phyloP scores from a whole-genome alignment of 1,284 basidiomycete genomes.

The Cutaneotrichosporon sp. region DNA sequence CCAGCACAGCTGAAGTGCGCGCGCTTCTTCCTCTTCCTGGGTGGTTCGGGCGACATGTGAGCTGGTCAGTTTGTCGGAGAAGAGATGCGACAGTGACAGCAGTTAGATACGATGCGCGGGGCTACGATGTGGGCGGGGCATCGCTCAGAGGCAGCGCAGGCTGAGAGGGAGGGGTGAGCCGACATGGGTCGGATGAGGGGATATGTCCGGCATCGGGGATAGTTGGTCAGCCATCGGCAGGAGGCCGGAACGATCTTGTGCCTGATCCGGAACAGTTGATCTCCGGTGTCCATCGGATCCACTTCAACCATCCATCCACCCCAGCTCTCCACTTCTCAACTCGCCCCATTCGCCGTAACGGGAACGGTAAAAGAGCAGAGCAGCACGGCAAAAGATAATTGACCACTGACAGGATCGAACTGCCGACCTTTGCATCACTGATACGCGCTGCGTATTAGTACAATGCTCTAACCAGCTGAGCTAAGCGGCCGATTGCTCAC shows the following conservation, averaged over 20 bases:
- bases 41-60: conserved; percentile 4
- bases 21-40: conserved; percentile 14
- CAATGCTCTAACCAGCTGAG: conserved; percentile 2
- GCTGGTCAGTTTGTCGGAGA: background rate
- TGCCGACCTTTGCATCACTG: conserved; percentile 2
- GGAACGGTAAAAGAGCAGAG: too few species aligned
- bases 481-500: background rate
- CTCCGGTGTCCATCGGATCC: background rate
- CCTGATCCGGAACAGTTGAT: background rate
- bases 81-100: background rate
- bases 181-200: too few species aligned
- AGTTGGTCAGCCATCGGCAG: background rate
- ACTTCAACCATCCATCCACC: background rate
- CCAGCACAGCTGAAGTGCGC: conserved; percentile 12
- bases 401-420: conserved; percentile 2
- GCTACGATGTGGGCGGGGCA: background rate
- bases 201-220: conserved; percentile 8
- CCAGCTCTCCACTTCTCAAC: too few species aligned
- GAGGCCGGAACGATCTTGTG: background rate
- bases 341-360: too few species aligned
- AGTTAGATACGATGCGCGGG: conserved; percentile 6
- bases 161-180: background rate
- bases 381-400: background rate
- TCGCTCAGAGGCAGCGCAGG: too few species aligned
- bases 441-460: background rate